phyloP scores from a whole-genome alignment of 352 stramenopile genomes.

The Pythium guiyangense region DNA sequence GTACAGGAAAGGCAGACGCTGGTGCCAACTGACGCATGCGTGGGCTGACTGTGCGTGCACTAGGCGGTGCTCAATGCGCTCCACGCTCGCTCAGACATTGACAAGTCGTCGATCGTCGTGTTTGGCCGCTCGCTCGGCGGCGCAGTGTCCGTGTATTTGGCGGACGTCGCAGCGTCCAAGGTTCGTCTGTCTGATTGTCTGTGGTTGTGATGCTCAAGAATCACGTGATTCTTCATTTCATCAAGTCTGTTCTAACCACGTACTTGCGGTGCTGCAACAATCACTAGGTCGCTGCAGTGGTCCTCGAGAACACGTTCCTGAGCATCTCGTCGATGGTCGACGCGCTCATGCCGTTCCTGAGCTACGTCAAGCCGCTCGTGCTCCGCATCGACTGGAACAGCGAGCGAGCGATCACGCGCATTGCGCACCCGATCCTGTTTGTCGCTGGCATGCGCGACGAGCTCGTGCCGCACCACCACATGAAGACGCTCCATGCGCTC shows the following conservation, averaged over 20 bases:
- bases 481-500: conserved; percentile 74
- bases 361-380: conserved; percentile 87
- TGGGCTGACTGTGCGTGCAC: neutral
- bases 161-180: conserved; percentile 63
- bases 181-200: conserved; percentile 15
- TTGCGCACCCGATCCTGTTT: conserved; percentile 88
- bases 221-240: too few relatives aligned
- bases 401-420: conserved; percentile 40
- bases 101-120: conserved; percentile 85
- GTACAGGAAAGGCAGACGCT: neutral
- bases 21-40: neutral
- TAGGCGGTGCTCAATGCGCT: conserved; percentile 77
- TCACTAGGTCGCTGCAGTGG: conserved; percentile 87
- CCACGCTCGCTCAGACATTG: conserved; percentile 66
- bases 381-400: conserved; percentile 91
- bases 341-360: conserved; percentile 88
- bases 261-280: too few relatives aligned
- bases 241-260: neutral
- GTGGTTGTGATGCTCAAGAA: too few relatives aligned
- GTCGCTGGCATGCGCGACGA: conserved; percentile 89
- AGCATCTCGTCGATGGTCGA: conserved; percentile 94
- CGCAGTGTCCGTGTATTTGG: conserved; percentile 90
- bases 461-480: conserved; percentile 90
- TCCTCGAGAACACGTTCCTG: conserved; percentile 95
- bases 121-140: conserved; percentile 92